Base-by-base conservation (phyloP, 768 basidiomycete genomes). In the Auricularia sp. region DNA sequence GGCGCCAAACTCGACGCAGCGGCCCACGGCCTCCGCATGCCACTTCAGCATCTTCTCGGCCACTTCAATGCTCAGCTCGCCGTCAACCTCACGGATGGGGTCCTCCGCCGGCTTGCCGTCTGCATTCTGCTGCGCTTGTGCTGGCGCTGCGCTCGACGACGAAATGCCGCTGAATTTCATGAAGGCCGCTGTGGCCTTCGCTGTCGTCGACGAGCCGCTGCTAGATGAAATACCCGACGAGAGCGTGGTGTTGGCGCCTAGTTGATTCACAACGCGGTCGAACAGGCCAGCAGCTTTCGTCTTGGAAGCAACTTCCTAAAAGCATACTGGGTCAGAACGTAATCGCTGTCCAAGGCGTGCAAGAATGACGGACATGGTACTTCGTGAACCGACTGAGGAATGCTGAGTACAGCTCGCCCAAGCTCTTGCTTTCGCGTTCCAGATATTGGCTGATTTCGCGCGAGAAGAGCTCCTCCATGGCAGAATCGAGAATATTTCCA, bases 21-120 rank as follows among this genome's bases (percentile, higher is more conserved):
- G 79, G 3, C 97, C 96, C 35, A 97, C 87, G 3, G 94, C 92
- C 73, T 99, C 97, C 2, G 97, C 96, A 75, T 99, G 97, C 94
- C 96, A 98, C 74, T 87, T 92, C 16, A 98, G 77, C 87, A 98
- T 94, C 70, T 82, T 88, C 78, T 96, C 94, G 1, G 94, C 91
- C 10, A 85, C 77, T 47, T 86, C 84, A 2, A 97, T 76, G 58
- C 78, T 87, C 42, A 98, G 76, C 37, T 85, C 69, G 11, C 96
- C 96, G 71, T 98, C 96, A 67, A 90, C 88, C 63, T 93, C 90
- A 47, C 81, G 81, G 5, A 86, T 70, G 18, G 85, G 85, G 63
- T 94, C 92, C 69, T 94, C 94, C 18, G 73, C 77, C 16, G 76
- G 67, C 66, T 79, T 81, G 34, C 86, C 85, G 61, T 80, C 76